phyloP scores from a whole-genome alignment of 805 yeast genomes.

The Wickerhamiella occidentalis region DNA sequence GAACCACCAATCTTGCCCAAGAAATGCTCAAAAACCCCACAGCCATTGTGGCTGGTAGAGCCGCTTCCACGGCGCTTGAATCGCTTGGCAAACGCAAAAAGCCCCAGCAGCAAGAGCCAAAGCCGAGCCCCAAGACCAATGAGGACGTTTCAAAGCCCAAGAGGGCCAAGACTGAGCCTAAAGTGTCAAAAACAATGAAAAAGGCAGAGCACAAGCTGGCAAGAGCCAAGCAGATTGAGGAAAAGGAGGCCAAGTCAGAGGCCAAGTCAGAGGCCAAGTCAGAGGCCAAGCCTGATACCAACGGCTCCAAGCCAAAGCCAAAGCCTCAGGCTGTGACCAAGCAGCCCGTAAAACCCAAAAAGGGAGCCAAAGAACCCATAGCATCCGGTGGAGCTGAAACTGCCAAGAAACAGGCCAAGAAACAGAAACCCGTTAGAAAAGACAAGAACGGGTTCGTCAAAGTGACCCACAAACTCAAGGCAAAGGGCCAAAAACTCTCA shows the following conservation, averaged over 20 bases:
- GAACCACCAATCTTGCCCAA: slow-evolving; percentile 27
- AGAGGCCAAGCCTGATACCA: background rate
- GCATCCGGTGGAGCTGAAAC: no score
- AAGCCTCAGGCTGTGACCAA: background rate
- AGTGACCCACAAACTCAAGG: slow-evolving; percentile 28
- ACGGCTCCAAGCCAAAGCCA: background rate
- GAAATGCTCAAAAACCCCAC: slow-evolving; percentile 19
- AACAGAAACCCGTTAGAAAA: slow-evolving; percentile 21
- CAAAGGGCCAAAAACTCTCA: slow-evolving; percentile 3
- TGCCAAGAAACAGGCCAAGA: slow-evolving; percentile 3
- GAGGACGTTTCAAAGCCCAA: background rate
- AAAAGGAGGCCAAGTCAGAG: background rate
- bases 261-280: background rate
- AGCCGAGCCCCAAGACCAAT: background rate
- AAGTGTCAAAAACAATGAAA: background rate
- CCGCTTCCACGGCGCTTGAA: slow-evolving; percentile 18
- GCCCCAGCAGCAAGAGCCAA: background rate
- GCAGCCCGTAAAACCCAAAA: background rate
- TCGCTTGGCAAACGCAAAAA: slow-evolving; percentile 3
- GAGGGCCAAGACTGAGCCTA: background rate
- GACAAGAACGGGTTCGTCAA: slow-evolving; percentile 38
- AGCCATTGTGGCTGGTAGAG: slow-evolving; percentile 18
- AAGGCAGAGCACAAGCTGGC: background rate
- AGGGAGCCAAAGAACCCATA: background rate
- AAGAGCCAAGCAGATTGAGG: background rate